phyloP scores from a whole-genome alignment of 331 rosid genomes.

The Saraca asoca region DNA sequence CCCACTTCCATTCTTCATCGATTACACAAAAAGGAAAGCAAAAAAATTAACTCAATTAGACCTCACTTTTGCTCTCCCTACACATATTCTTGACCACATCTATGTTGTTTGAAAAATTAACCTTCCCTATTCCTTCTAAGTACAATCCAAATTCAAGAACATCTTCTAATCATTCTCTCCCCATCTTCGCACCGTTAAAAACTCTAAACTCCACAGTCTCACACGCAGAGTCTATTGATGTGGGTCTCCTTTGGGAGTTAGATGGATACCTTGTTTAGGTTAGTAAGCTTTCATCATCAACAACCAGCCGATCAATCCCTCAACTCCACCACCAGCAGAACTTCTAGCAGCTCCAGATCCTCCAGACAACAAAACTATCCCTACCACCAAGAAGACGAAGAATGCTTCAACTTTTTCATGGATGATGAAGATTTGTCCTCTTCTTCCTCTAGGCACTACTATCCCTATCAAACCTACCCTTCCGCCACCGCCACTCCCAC shows the following conservation, averaged over 20 bases:
- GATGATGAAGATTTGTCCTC: constrained; percentile 97
- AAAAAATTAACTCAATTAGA: constrained; percentile 33
- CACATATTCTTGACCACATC: not conserved
- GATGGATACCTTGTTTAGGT: constrained; percentile 95
- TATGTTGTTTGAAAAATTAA: constrained; percentile 20
- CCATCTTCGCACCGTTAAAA: constrained; percentile 50
- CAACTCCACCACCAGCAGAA: constrained; percentile 66
- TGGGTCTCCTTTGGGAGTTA: constrained; percentile 52
- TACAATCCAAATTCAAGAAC: constrained; percentile 45
- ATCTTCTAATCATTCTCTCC: constrained; percentile 40
- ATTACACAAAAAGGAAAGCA: constrained; percentile 43
- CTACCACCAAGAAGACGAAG: constrained; percentile 48
- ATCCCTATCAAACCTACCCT: constrained; percentile 44
- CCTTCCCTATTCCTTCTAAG: constrained; percentile 7
- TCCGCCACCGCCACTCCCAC: constrained; percentile 24
- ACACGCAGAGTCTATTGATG: constrained; percentile 34
- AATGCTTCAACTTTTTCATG: constrained; percentile 98
- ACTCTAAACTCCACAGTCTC: constrained; percentile 33
- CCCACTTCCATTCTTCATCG: constrained; percentile 54
- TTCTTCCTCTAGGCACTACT: constrained; percentile 71
- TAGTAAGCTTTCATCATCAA: constrained; percentile 53
- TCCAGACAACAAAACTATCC: constrained; percentile 43
- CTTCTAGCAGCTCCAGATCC: constrained; percentile 73
- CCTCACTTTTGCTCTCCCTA: constrained; percentile 15
- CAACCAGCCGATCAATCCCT: constrained; percentile 57